Evolutionary conservation across 106 monocot species (phyloP), one percentile per base, ranked within the genome.

Genomic region (Allium fistulosum): DNA sequence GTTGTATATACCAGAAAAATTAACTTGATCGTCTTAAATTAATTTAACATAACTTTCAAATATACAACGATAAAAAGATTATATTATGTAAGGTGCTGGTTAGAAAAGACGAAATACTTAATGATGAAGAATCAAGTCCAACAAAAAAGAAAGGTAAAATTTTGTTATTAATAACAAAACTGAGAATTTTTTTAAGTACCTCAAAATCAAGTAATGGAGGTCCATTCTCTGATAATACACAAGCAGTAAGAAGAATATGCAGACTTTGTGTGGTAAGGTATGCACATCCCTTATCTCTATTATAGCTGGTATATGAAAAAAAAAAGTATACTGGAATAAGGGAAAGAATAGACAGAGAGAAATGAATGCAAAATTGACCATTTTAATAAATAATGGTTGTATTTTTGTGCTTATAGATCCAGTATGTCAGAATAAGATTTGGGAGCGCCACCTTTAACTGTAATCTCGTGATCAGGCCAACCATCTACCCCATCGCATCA

Each of bases 161-260:
- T n/a, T n/a, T n/a, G n/a, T n/a, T n/a, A n/a, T n/a, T n/a, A n/a
- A n/a, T n/a, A n/a, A n/a, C n/a, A n/a, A n/a, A n/a, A n/a, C n/a
- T n/a, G n/a, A n/a, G n/a, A n/a, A n/a, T n/a, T n/a, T n/a, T n/a
- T n/a, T n/a, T n/a, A 50, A 53, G 71, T 74, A 88, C 97, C 92
- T 97, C 97, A 87, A 97, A 97, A 66, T 97, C 97, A 75, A 97
- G 82, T 69, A 97, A 58, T 75, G 97, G 97, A 74, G 92, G 92
- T 69, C 92, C 97, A 76, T 77, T 86, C 71, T 97, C 92, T 65
- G 97, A 82, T 26, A 89, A 57, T 76, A 97, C 80, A 61, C 82
- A 84, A 15, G 97, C 97, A 71, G 75, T 82, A 10, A 97, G 84
- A 76, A 97, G 69, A 84, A 78, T 82, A 75, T 88, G 92, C 63